Conservation (phyloP, 176 grass and related monocot genomes). For the Bothriochloa decipiens region DNA sequence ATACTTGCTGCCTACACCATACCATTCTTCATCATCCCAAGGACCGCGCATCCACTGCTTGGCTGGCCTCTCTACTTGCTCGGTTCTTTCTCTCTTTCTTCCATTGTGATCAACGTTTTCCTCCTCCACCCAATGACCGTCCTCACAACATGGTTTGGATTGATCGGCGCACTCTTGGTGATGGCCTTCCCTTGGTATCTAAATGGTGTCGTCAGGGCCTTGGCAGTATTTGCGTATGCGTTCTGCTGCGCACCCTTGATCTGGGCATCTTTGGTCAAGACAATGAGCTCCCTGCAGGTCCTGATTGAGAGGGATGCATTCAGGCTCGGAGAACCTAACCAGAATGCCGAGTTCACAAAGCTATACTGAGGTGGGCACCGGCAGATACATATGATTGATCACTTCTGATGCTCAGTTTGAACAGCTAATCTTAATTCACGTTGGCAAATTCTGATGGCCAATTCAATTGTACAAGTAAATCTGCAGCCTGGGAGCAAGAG, state of each 20-base stretch:
- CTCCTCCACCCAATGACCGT: slow-evolving; percentile 61
- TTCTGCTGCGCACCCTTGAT: slow-evolving; percentile 73
- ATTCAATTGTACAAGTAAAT: slow-evolving; percentile 62
- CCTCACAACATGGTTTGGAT: slow-evolving; percentile 65
- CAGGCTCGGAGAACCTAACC: slow-evolving; percentile 72
- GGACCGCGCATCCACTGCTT: slow-evolving; percentile 78
- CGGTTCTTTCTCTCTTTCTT: slow-evolving; percentile 62
- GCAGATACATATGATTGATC: slow-evolving; percentile 33
- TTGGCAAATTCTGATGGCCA: slow-evolving; percentile 45
- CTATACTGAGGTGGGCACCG: slow-evolving; percentile 62
- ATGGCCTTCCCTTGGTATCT: slow-evolving; percentile 90
- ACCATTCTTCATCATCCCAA: slow-evolving; percentile 84
- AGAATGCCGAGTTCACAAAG: slow-evolving; percentile 68
- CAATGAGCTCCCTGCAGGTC: slow-evolving; percentile 61
- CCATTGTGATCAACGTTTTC: slow-evolving; percentile 76
- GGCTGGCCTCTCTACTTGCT: slow-evolving; percentile 91
- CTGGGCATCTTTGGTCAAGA: slow-evolving; percentile 75
- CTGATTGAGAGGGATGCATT: slow-evolving; percentile 78
- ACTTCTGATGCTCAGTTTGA: slow-evolving; percentile 16
- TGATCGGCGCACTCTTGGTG: slow-evolving; percentile 67
- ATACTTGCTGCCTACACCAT: slow-evolving; percentile 74
- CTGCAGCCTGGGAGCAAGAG: slow-evolving; percentile 20
- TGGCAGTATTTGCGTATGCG: slow-evolving; percentile 64
- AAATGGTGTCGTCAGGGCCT: slow-evolving; percentile 70
- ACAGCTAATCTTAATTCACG: slow-evolving; percentile 49